Evolutionary conservation across 805 yeast genomes (phyloP), one percentile per base, ranked within the genome.

Genomic region (Cyberlindnera samutprakarnensis): DNA sequence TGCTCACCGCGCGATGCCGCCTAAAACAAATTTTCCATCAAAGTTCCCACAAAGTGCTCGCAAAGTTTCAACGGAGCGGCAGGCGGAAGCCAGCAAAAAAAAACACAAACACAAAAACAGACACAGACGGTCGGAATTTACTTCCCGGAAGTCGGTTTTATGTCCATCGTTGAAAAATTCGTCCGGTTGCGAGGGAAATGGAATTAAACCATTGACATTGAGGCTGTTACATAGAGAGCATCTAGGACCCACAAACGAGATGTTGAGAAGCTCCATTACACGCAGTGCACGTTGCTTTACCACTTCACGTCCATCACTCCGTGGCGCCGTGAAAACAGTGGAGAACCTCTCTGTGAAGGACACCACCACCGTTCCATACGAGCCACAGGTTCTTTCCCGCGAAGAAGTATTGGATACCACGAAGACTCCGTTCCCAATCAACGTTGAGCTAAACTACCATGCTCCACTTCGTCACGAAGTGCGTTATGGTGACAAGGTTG

Each of bases 401-500:
- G 64, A 61, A 30, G 42, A 49, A 2, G 56, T 50, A 13, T 38
- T 49, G 11, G 54, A 53, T 15, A 62, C 61, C 5, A 49, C 59
- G 4, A 51, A 61, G 15, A 56, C 71, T 25, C 94, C 94, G 4
- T 53, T 82, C 15, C 96, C 97, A n/a, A 60, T 86, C 34, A 85
- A 78, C 51, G 92, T 86, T 3, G 86, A 81, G 51, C 70, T 90
- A 28, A 76, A 82, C 43, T 75, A 84, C 54, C 78, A 78, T 52
- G 83, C 85, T 21, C 96, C 97, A 2, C 50, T 87, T 40, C 74
- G 72, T 49, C 74, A 78, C 37, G 71, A 75, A 25, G 62, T 70
- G 19, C 75, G 74, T 19, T 72, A 83, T 46, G 88, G 92, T 4
- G 75, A 84, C 53, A 62, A 75, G 37, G 87, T 80, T 14, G 94